Evolutionary conservation across 2,329 filamentous ascomycete species (phyloP).

Genomic region (Aspergillus brasiliensis): DNA sequence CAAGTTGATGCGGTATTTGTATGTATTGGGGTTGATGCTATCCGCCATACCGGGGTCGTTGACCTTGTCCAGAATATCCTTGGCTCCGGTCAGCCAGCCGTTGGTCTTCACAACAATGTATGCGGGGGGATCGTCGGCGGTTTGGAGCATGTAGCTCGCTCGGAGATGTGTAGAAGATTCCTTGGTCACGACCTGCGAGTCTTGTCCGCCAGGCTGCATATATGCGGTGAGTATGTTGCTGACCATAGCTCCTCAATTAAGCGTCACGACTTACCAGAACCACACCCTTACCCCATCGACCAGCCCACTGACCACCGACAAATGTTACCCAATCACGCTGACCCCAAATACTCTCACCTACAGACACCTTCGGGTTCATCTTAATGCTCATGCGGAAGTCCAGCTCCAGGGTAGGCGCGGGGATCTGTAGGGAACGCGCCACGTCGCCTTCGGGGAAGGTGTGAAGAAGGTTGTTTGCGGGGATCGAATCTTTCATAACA

Average conservation of each 20-base stretch:
- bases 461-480: constrained; percentile 54
- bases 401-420: constrained; percentile 51
- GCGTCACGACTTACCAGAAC: constrained; percentile 47
- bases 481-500: constrained; percentile 56
- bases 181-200: constrained; percentile 52
- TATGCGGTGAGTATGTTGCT: constrained; percentile 15
- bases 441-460: constrained; percentile 54
- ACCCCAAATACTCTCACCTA: constrained; percentile 52
- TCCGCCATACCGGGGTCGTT: constrained; percentile 48
- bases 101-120: constrained; percentile 51
- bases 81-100: constrained; percentile 53
- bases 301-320: constrained; percentile 55
- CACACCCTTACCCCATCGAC: constrained; percentile 55
- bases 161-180: constrained; percentile 50
- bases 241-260: background rate
- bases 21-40: constrained; percentile 50
- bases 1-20: constrained; percentile 52
- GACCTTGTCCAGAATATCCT: constrained; percentile 53
- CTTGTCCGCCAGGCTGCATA: constrained; percentile 53
- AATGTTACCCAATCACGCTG: constrained; percentile 55
- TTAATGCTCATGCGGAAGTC: constrained; percentile 58
- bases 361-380: constrained; percentile 52
- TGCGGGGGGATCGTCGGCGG: constrained; percentile 53
- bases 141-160: constrained; percentile 53
- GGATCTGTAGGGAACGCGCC: constrained; percentile 51